Evolutionary conservation across 164 flowering plant species (phyloP).

Genomic region (Berberis thunbergii): DNA sequence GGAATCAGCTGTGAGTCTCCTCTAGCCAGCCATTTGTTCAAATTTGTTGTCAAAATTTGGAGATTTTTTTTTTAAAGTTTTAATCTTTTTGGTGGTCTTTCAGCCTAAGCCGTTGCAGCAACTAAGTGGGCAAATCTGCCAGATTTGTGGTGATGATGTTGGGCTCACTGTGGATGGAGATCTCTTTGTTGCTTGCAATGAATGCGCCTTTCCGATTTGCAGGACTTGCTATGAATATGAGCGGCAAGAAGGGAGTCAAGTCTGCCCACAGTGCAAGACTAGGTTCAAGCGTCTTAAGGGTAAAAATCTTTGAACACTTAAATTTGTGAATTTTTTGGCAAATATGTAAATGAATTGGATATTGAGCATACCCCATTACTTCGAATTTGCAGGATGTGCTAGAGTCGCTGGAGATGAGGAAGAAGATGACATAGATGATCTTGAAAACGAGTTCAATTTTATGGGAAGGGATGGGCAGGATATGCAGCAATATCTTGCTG

Average conservation of each 20-base stretch:
- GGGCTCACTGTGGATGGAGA: slow-evolving; percentile 43
- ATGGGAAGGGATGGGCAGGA: slow-evolving; percentile 21
- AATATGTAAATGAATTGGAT: background rate
- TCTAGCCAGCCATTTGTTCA: background rate
- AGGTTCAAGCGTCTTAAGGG: slow-evolving; percentile 48
- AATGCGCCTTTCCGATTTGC: slow-evolving; percentile 57
- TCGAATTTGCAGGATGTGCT: slow-evolving; percentile 36
- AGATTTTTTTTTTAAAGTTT: background rate
- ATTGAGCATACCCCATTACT: background rate
- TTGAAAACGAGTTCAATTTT: slow-evolving; percentile 51
- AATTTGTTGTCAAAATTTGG: background rate
- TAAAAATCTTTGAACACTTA: background rate
- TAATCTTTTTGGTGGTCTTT: slow-evolving; percentile 4
- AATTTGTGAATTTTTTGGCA: background rate
- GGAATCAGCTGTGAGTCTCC: slow-evolving; percentile 30
- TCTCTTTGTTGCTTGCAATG: slow-evolving; percentile 53
- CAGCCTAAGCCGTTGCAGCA: slow-evolving; percentile 33
- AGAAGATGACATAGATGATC: slow-evolving; percentile 49
- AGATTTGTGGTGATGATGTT: slow-evolving; percentile 54
- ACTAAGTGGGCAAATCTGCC: slow-evolving; percentile 38
- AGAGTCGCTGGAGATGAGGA: slow-evolving; percentile 63
- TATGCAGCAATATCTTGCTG: slow-evolving; percentile 24
- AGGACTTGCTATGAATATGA: slow-evolving; percentile 55
- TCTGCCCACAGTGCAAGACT: slow-evolving; percentile 59
- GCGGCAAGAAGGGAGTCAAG: slow-evolving; percentile 46